phyloP scores from a whole-genome alignment of 352 stramenopile genomes.

The Phytophthora nicotianae region DNA sequence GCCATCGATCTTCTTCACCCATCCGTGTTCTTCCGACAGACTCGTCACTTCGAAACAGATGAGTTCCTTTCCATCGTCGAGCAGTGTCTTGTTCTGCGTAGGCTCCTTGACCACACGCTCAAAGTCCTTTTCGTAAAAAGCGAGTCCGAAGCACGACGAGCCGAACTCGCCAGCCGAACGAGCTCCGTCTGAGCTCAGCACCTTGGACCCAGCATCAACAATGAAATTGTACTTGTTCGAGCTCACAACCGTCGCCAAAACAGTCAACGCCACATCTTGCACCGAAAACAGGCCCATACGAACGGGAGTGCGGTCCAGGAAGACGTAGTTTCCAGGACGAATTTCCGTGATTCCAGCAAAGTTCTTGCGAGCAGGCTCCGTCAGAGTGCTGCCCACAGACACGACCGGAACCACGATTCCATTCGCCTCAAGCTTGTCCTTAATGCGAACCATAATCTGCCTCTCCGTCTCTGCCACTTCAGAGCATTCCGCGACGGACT shows the following conservation, averaged over 20 bases:
- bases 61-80: slow-evolving; percentile 41
- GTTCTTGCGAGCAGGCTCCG: slow-evolving; percentile 59
- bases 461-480: slow-evolving; percentile 65
- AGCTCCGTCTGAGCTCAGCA: slow-evolving; percentile 61
- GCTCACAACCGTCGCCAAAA: slow-evolving; percentile 74
- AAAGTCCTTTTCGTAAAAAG: slow-evolving; percentile 77
- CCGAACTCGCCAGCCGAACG: slow-evolving; percentile 48
- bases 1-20: slow-evolving; percentile 63
- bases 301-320: slow-evolving; percentile 75
- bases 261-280: slow-evolving; percentile 60
- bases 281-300: slow-evolving; percentile 66
- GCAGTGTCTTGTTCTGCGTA: slow-evolving; percentile 42
- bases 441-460: slow-evolving; percentile 70
- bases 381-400: slow-evolving; percentile 71
- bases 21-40: slow-evolving; percentile 79
- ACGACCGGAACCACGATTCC: slow-evolving; percentile 61
- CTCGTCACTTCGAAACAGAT: slow-evolving; percentile 73
- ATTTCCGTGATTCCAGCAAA: slow-evolving; percentile 80
- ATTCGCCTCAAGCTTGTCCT: slow-evolving; percentile 53
- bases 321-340: slow-evolving; percentile 77
- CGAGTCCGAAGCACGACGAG: slow-evolving; percentile 60
- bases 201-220: slow-evolving; percentile 72
- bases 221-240: slow-evolving; percentile 80
- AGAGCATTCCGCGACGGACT: slow-evolving; percentile 51
- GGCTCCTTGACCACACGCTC: slow-evolving; percentile 54